Percentiles rank a stretch among this genome's conserved stretches.
Evolutionary conservation across 192 early-diverging fungal species (phyloP).

Genomic region (Anaeromyces robustus): DNA sequence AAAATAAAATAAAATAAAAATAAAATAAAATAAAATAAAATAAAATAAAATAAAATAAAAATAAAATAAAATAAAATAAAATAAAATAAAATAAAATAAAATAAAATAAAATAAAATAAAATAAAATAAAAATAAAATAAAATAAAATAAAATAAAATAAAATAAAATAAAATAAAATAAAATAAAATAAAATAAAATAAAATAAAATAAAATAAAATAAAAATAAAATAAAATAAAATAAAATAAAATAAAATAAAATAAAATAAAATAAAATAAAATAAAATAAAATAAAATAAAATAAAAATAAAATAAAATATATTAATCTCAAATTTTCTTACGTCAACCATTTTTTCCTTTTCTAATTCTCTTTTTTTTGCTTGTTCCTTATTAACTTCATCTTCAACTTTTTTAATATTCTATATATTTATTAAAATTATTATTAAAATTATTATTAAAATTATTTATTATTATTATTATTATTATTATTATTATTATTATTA

Average conservation of each 20-base stretch:
- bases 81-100: not conserved
- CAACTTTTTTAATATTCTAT: not conserved
- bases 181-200: not conserved
- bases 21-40: not conserved
- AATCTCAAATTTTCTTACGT: no score
- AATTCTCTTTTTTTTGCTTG: not conserved
- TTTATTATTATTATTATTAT: no score
- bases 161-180: not conserved
- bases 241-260: not conserved
- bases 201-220: not conserved
- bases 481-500: no score
- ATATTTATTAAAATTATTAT: no score
- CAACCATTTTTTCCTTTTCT: not conserved
- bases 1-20: not conserved
- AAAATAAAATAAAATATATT: not conserved
- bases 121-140: not conserved
- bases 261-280: not conserved
- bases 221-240: not conserved
- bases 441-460: no score
- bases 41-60: not conserved
- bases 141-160: not conserved
- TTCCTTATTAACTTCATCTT: not conserved
- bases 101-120: not conserved
- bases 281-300: not conserved
- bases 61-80: not conserved